Base-by-base conservation (phyloP, 2,329 filamentous ascomycete species). In the Cytospora paraplurivora region DNA sequence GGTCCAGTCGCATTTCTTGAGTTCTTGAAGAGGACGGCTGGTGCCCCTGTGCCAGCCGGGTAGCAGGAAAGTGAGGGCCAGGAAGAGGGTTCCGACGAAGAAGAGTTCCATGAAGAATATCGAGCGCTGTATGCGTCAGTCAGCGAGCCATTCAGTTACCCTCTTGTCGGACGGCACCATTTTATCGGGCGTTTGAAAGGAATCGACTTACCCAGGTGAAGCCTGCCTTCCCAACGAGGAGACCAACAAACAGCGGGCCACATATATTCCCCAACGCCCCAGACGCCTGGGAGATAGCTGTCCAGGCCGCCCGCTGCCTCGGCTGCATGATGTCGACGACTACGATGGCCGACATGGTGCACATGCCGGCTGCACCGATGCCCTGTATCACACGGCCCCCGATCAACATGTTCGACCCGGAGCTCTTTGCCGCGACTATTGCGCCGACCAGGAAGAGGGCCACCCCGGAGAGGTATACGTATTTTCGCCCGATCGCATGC, bases 401-500 rank as follows among this genome's bases (percentile, higher is more conserved):
- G 11, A 63, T 38, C 53, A 66, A 19, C 17, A n/a, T n/a, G 12
- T 56, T n/a, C 0, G 58, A 38, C 13, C 33, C 19, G 5, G 34
- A 50, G 17, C 59, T 51, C 19, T 33, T 59, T 1, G 59, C 64
- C 11, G 67, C 67, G 17, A 67, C 33, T 7, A 63, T 54, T 4
- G 69, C 67, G 2, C 69, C 69, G 10, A 59, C 41, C 33, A 64
- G 52, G 41, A 65, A 68, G 17, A 68, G 35, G 7, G 38, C 44
- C 6, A 70, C 27, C 3, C 65, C 67, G 11, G 59, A 13, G 15
- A 70, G 37, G 49, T 67, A 69, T 34, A 67, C 68, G n/a, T 62
- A 63, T 44, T 68, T 70, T 35, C 68, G 62, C 17, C 69, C 69
- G 1, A 67, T 19, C 10, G 67, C 69, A 21, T 69, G 67, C 17